Evolutionary conservation across 1,284 basidiomycete genomes (phyloP), one percentile per base, ranked within the genome.

Genomic region (Pseudozyma tsukubaensis): DNA sequence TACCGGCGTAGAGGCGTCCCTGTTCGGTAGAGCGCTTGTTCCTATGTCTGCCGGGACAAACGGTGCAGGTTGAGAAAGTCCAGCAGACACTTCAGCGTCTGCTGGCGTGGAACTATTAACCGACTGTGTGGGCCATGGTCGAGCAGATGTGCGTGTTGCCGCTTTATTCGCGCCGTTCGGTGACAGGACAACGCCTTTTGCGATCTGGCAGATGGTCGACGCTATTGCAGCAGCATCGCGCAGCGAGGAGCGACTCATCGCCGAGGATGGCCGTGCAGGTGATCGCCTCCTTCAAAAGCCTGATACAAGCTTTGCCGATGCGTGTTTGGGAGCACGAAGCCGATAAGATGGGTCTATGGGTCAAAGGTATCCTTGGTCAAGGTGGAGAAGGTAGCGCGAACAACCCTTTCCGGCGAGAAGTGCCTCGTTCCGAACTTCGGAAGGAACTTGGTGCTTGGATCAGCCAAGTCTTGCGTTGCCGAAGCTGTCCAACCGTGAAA

Each of bases 221-320:
- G 71, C 74, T 50, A 73, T 68, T 18, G 63, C 67, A 11, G 70
- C 71, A 35, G 67, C 70, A 59, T 77, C 74, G 39, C 49, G 50
- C 34, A 77, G 61, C 43, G 71, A 64, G 24, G 67, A 58, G n/a
- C 56, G 50, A 40, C 61, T 71, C 72, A 75, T 75, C 18, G 24
- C 37, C 19, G 35, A 16, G 49, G 21, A 18, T 35, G 24, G 43
- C 47, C 10, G 16, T 49, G 45, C 32, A 29, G 48, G 24, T 13
- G 24, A n/a, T 39, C 12, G 12, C 37, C 12, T 39, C 4, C 16
- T 13, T n/a, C 19, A 14, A 11, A 24, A 18, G 19, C 24, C 24
- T 21, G 18, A 21, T 24, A 43, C 16, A 43, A 43, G 14, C 18
- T 43, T 13, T 18, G 24, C 24, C 24, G 24, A 29, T 29, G 24